Conservation (phyloP, 2,329 filamentous ascomycete genomes). For the Neopestalotiopsis rosae region DNA sequence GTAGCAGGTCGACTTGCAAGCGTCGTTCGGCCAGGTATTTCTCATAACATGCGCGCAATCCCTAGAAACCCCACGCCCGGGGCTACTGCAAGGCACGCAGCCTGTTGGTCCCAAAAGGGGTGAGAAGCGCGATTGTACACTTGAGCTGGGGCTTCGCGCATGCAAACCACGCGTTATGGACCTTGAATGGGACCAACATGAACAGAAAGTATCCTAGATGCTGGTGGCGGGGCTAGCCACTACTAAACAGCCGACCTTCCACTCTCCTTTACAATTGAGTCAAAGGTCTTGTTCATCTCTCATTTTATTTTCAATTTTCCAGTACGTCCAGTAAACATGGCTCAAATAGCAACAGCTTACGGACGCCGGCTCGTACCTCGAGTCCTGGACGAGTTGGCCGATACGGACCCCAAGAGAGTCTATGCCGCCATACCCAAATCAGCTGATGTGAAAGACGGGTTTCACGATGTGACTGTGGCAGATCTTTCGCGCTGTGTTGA, state of each 20-base stretch:
- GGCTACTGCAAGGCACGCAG: neutral
- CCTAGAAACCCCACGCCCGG: too few species aligned
- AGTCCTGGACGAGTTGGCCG: conserved; percentile 22
- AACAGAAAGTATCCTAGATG: too few species aligned
- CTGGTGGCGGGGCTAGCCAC: too few species aligned
- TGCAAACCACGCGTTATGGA: neutral
- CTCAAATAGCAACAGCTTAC: conserved; percentile 12
- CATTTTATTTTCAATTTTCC: neutral
- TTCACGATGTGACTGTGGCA: conserved; percentile 21
- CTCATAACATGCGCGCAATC: too few species aligned
- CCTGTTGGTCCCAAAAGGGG: neutral
- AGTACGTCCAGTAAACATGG: neutral
- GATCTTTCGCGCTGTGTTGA: conserved; percentile 28
- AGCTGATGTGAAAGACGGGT: conserved; percentile 22
- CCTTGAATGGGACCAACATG: too few species aligned
- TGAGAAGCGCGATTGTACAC: neutral
- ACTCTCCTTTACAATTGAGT: neutral
- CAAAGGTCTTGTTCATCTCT: neutral
- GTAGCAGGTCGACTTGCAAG: too few species aligned
- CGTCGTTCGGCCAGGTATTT: too few species aligned
- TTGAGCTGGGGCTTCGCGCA: neutral
- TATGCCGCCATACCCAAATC: conserved; percentile 25
- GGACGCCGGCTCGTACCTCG: conserved; percentile 22
- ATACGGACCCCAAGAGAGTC: conserved; percentile 13
- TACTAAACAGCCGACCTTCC: neutral